These are phyloP conservation scores for Borealophlyctis nickersoniae DNA, from an alignment of 192 early-diverging fungal genomes.

Conservation along the genomic window DNA sequence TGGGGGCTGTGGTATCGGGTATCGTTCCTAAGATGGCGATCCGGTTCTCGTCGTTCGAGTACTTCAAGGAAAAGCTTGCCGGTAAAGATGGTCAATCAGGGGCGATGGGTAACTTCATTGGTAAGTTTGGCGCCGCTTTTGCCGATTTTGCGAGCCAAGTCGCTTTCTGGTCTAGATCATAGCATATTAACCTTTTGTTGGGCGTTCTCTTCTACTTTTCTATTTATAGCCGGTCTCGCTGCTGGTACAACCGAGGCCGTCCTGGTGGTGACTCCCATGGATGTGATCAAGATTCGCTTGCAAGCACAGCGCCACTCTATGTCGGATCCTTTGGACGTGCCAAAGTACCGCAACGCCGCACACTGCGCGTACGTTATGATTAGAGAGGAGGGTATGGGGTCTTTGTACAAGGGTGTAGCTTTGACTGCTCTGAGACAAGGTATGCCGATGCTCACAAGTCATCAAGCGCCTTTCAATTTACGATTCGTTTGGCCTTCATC, in stretches of 20 bases:
- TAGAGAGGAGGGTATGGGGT: constrained; percentile 81
- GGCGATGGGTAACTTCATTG: constrained; percentile 67
- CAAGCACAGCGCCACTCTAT: constrained; percentile 95
- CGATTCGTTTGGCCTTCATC: constrained; percentile 6
- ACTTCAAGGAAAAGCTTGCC: constrained; percentile 81
- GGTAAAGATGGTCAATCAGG: constrained; percentile 52
- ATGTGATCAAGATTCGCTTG: constrained; percentile 97
- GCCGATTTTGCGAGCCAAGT: neutral
- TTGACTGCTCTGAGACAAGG: constrained; percentile 91
- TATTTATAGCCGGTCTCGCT: constrained; percentile 71
- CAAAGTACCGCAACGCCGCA: constrained; percentile 93
- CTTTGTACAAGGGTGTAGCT: constrained; percentile 92
- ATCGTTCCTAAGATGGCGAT: constrained; percentile 99
- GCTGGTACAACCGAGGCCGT: constrained; percentile 95
- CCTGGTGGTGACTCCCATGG: constrained; percentile 96
- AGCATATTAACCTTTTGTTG: neutral
- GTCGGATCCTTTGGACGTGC: constrained; percentile 92
- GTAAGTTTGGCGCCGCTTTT: constrained; percentile 50
- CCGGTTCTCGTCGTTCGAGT: constrained; percentile 93
- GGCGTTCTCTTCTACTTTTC: neutral
- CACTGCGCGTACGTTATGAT: constrained; percentile 90
- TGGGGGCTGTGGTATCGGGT: constrained; percentile 91
- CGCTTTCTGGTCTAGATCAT: neutral
- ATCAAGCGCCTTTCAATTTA: neutral
- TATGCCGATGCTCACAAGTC: constrained; percentile 15